Conservation (phyloP, 2,329 filamentous ascomycete species). For the Trichoderma lentiforme region DNA sequence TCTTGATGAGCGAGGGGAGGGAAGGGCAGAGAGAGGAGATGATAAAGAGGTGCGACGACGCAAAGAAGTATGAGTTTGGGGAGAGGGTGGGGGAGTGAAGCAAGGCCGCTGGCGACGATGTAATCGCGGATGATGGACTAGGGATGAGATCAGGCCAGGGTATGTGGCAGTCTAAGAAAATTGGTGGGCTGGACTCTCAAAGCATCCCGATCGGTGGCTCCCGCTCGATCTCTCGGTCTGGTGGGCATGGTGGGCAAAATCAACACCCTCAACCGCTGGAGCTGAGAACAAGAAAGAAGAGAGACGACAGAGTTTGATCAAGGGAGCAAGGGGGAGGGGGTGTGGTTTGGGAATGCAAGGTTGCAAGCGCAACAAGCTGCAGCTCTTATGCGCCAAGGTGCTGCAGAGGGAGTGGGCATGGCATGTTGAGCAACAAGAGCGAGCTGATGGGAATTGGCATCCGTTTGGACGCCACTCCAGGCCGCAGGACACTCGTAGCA, state of each 20-base stretch:
- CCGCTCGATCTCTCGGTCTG: conserved; percentile 22
- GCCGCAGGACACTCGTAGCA: not conserved
- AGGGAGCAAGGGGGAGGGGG: conserved; percentile 5
- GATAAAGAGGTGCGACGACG: conserved; percentile 15
- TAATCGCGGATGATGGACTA: conserved; percentile 1
- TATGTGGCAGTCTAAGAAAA: conserved; percentile 10
- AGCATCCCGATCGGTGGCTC: conserved; percentile 20
- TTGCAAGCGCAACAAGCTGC: conserved; percentile 14
- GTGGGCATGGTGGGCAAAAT: conserved; percentile 1
- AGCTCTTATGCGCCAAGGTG: conserved; percentile 12
- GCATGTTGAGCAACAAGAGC: conserved; percentile 10
- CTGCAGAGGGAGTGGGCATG: conserved; percentile 9
- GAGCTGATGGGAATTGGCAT: conserved; percentile 9
- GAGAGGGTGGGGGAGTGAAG: conserved; percentile 11
- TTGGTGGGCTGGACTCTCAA: not conserved
- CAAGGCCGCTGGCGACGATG: conserved; percentile 10
- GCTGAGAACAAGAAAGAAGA: not conserved
- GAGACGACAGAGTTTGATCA: conserved; percentile 2
- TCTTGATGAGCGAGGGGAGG: not conserved
- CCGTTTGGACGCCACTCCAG: conserved; percentile 11
- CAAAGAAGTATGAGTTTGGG: conserved; percentile 5
- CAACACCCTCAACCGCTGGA: not conserved
- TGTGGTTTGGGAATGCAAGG: conserved; percentile 13
- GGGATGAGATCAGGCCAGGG: conserved; percentile 8
- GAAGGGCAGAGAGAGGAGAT: conserved; percentile 9